A percentile compares a stretch with the other conserved stretches of the same genome.
phyloP scores from a whole-genome alignment of 257 asterid species.

The Thymus mandschuricus region DNA sequence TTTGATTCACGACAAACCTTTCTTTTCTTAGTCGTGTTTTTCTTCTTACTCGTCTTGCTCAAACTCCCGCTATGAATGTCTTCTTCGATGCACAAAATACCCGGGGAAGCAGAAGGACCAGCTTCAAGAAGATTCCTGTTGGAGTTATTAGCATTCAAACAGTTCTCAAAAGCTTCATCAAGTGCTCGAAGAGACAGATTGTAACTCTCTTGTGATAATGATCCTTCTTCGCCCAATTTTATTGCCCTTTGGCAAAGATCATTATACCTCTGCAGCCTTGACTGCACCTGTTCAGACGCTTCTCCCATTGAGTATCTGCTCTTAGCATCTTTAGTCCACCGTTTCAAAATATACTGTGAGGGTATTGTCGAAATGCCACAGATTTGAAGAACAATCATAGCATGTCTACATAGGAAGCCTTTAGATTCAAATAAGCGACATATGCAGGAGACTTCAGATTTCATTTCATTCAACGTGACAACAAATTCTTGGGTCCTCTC shows the following conservation, averaged over 20 bases:
- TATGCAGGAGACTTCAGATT: constrained; percentile 80
- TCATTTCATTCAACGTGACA: constrained; percentile 67
- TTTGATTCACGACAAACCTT: constrained; percentile 58
- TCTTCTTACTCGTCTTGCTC: constrained; percentile 85
- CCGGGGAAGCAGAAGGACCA: constrained; percentile 73
- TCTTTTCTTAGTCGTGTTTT: constrained; percentile 70
- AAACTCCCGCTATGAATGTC: constrained; percentile 74
- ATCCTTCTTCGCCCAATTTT: constrained; percentile 89
- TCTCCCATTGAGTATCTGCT: constrained; percentile 55
- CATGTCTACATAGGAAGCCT: constrained; percentile 94
- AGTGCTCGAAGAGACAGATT: constrained; percentile 63
- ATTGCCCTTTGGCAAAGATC: constrained; percentile 78
- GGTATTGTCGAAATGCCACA: constrained; percentile 81
- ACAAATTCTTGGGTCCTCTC: constrained; percentile 72
- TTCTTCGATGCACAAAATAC: constrained; percentile 76
- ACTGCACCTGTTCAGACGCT: constrained; percentile 70
- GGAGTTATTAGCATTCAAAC: constrained; percentile 67
- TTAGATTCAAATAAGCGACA: constrained; percentile 83
- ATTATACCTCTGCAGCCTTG: constrained; percentile 81
- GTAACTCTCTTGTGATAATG: constrained; percentile 84
- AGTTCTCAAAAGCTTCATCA: constrained; percentile 81
- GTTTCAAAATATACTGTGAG: constrained; percentile 72
- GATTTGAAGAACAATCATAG: constrained; percentile 86
- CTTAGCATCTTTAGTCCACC: constrained; percentile 94
- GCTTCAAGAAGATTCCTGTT: constrained; percentile 67